These are phyloP conservation scores for Chrysanthemum makinoi DNA, from an alignment of 129 eudicot genomes.

Conservation along the genomic window DNA sequence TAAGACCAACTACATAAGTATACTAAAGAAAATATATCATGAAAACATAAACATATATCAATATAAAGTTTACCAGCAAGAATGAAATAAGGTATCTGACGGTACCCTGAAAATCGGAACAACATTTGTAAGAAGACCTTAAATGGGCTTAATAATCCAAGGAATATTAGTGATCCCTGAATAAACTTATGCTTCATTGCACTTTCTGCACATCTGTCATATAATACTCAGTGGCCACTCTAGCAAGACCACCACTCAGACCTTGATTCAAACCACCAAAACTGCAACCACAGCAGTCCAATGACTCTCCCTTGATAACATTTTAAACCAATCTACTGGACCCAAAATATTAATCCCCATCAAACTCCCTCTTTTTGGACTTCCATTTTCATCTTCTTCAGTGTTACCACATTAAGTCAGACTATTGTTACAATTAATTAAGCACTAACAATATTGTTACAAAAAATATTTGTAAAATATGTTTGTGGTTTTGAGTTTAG, in stretches of 20 bases:
- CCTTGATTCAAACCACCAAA: constrained; percentile 74
- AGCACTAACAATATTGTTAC: too few species aligned
- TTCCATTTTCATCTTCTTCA: constrained; percentile 34
- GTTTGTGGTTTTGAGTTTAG: too few species aligned
- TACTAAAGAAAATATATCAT: background rate
- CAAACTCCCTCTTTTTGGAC: constrained; percentile 21
- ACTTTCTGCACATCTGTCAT: constrained; percentile 98
- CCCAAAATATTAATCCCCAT: constrained; percentile 20
- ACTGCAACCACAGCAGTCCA: constrained; percentile 91
- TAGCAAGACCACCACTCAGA: constrained; percentile 69
- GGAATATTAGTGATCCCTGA: constrained; percentile 80
- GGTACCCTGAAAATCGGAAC: constrained; percentile 72
- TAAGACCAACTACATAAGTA: background rate
- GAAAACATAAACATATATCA: background rate
- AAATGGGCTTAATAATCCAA: constrained; percentile 90
- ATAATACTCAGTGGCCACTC: constrained; percentile 85
- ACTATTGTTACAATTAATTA: too few species aligned
- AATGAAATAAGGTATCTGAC: constrained; percentile 75
- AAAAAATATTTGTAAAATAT: too few species aligned
- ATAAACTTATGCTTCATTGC: constrained; percentile 89
- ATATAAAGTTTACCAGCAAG: constrained; percentile 57
- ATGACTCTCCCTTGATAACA: constrained; percentile 67
- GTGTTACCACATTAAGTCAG: constrained; percentile 19
- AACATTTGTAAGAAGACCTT: constrained; percentile 94
- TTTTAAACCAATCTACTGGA: constrained; percentile 70